A percentile compares a stretch with the other conserved stretches of the same genome.
Conservation (phyloP, 345 rosid species). For the Aurinia saxatilis region DNA sequence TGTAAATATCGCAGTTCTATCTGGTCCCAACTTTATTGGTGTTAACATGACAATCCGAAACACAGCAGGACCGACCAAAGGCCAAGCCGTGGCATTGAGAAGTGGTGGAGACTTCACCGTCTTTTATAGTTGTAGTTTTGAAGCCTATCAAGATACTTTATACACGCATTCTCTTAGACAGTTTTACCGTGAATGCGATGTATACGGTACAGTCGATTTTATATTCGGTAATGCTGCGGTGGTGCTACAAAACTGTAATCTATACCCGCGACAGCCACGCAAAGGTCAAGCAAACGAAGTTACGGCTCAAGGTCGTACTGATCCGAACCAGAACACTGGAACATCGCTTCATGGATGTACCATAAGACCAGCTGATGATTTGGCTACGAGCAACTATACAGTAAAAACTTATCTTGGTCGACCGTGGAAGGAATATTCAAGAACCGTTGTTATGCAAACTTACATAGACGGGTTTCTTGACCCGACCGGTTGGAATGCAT, state of each 20-base stretch:
- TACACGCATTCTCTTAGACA: constrained; percentile 75
- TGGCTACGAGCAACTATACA: constrained; percentile 37
- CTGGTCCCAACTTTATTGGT: constrained; percentile 67
- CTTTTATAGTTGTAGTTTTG: constrained; percentile 80
- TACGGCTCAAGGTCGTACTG: constrained; percentile 81
- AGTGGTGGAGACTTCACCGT: constrained; percentile 68
- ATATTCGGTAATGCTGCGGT: constrained; percentile 93
- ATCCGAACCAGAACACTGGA: constrained; percentile 89
- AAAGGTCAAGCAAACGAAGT: constrained; percentile 67
- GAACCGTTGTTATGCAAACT: constrained; percentile 58
- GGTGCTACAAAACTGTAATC: constrained; percentile 66
- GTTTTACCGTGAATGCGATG: constrained; percentile 80
- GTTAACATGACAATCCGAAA: constrained; percentile 72
- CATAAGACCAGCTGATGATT: constrained; percentile 54
- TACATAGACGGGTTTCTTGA: constrained; percentile 45
- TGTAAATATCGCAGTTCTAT: constrained; percentile 46
- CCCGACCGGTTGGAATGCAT: constrained; percentile 64
- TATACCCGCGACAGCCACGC: constrained; percentile 72
- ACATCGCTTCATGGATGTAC: constrained; percentile 55
- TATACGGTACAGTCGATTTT: constrained; percentile 89
- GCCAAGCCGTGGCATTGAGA: constrained; percentile 83
- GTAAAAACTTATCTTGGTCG: constrained; percentile 66
- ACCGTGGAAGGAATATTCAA: constrained; percentile 91
- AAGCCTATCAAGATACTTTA: constrained; percentile 81
- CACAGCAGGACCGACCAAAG: constrained; percentile 80